Evolutionary conservation across 2,329 filamentous ascomycete species (phyloP).

Genomic region (Pleoardoris graminearum): DNA sequence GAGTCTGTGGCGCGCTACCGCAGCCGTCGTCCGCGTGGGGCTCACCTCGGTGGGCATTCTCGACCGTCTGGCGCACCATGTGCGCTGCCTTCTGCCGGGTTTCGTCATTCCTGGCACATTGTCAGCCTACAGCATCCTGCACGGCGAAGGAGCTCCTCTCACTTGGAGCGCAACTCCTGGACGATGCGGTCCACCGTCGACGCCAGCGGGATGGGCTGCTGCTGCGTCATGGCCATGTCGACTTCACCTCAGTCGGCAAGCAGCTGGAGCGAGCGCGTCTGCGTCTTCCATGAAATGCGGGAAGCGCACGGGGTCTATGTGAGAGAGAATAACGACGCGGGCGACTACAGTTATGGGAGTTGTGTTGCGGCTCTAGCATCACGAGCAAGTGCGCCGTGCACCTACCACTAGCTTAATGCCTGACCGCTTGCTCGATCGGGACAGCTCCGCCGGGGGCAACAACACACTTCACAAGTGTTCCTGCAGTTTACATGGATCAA

Average conservation of each 20-base stretch:
- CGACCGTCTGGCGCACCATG: conserved; percentile 49
- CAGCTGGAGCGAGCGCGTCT: conserved; percentile 24
- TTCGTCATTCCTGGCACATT: conserved; percentile 48
- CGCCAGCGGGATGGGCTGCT: conserved; percentile 37
- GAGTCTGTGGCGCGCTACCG: conserved; percentile 21
- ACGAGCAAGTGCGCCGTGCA: conserved; percentile 14
- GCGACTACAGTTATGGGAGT: conserved; percentile 22
- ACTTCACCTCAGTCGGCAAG: conserved; percentile 6
- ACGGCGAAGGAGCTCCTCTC: conserved; percentile 19
- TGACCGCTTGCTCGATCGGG: conserved; percentile 17
- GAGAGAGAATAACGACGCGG: conserved; percentile 9
- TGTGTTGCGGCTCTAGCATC: conserved; percentile 14
- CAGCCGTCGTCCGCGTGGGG: conserved; percentile 16
- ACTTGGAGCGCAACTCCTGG: conserved; percentile 61
- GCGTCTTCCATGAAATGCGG: conserved; percentile 40
- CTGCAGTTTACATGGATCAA: too few species aligned
- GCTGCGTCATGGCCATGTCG: conserved; percentile 37
- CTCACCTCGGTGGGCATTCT: conserved; percentile 52
- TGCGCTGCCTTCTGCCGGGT: conserved; percentile 50
- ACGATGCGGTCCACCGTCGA: conserved; percentile 58
- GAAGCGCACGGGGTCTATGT: conserved; percentile 13
- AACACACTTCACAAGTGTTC: background rate
- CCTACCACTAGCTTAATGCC: conserved; percentile 12
- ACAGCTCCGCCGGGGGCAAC: conserved; percentile 4
- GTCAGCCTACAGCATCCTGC: conserved; percentile 17